These are phyloP conservation scores for Vigna trinervia DNA, from an alignment of 306 rosid species.

Conservation along the genomic window DNA sequence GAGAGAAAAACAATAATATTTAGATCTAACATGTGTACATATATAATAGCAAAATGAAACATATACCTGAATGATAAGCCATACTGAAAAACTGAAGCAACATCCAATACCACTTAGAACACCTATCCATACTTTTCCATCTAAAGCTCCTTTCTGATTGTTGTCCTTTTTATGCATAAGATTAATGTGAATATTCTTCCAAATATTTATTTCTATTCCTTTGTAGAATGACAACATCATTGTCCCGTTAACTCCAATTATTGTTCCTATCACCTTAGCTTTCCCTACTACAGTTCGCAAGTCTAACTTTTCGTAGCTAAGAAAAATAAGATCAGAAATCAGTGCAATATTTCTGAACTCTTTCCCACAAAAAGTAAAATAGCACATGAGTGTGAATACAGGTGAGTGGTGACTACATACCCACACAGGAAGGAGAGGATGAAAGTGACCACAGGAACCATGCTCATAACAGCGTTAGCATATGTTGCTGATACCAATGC, in stretches of 20 bases:
- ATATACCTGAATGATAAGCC: not conserved
- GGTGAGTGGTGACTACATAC: not conserved
- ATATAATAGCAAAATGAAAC: not conserved
- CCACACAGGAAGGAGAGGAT: not conserved
- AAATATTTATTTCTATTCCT: not conserved
- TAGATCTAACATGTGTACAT: too few relatives aligned
- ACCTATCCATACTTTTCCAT: not conserved
- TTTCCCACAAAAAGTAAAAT: not conserved
- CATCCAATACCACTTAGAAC: not conserved
- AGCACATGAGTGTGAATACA: not conserved
- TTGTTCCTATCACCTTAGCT: not conserved
- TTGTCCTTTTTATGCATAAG: not conserved
- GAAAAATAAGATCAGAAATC: not conserved
- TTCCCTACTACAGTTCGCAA: not conserved
- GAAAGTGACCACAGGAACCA: not conserved
- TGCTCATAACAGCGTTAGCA: not conserved
- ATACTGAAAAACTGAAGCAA: not conserved
- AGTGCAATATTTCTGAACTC: not conserved
- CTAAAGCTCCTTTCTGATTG: not conserved
- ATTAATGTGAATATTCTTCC: conserved; percentile 3
- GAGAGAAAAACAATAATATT: too few relatives aligned
- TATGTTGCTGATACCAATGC: not conserved
- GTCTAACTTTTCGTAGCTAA: not conserved
- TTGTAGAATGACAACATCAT: not conserved
- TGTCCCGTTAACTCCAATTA: not conserved